A percentile compares a stretch with the other conserved stretches of the same genome.
phyloP scores from a whole-genome alignment of 75 land plant species.

The Pinus taeda region DNA sequence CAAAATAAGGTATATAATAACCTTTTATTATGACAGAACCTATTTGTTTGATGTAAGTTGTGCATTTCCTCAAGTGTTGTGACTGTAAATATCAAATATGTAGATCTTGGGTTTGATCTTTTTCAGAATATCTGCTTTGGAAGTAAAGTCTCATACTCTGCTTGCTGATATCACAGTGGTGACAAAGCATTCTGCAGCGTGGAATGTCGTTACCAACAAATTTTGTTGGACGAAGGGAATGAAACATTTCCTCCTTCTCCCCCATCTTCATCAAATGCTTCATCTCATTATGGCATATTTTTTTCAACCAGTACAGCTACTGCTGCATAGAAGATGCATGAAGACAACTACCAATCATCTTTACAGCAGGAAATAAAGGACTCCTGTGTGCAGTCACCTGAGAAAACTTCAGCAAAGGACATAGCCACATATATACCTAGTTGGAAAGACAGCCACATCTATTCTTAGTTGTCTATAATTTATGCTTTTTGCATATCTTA shows the following conservation, averaged over 20 bases:
- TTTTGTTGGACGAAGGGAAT: slow-evolving; percentile 40
- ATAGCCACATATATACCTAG: neutral
- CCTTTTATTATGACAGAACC: neutral
- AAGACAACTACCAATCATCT: neutral
- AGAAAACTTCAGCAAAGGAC: neutral
- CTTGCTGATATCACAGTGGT: slow-evolving; percentile 39
- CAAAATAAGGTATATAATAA: neutral
- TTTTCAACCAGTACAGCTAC: slow-evolving; percentile 8
- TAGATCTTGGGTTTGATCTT: neutral
- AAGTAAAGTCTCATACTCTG: neutral
- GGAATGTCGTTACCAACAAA: slow-evolving; percentile 64
- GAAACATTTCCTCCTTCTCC: slow-evolving; percentile 19
- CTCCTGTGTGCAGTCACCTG: neutral
- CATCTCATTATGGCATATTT: neutral
- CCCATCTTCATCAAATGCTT: slow-evolving; percentile 1
- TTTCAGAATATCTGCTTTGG: neutral
- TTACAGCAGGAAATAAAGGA: neutral
- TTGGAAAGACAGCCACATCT: neutral
- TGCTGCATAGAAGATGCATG: slow-evolving; percentile 2
- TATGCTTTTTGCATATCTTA: neutral
- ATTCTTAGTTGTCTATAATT: neutral
- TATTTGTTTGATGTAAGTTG: neutral
- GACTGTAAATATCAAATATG: neutral
- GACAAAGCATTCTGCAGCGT: slow-evolving; percentile 72
- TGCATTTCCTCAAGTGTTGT: neutral